These are phyloP conservation scores for Sarcodon sp. DNA, from an alignment of 768 basidiomycete species.

Conservation along the genomic window DNA sequence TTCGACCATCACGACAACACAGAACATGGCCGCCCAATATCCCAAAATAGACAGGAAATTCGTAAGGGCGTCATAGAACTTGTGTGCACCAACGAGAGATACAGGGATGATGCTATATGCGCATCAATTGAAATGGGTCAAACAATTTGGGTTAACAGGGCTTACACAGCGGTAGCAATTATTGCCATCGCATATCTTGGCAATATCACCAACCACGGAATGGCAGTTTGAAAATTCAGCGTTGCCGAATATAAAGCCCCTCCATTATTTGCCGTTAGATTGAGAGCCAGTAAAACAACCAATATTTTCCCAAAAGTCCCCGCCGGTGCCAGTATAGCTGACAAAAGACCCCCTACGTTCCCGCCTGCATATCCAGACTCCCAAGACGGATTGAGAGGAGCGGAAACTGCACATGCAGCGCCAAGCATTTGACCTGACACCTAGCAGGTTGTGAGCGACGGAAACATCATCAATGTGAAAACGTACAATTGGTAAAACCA, in stretches of 20 bases:
- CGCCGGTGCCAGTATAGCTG: conserved; percentile 45
- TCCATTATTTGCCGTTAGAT: conserved; percentile 70
- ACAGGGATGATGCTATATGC: conserved; percentile 45
- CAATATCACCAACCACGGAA: conserved; percentile 42
- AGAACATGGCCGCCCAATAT: conserved; percentile 35
- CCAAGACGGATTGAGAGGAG: conserved; percentile 44
- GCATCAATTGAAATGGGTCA: background rate
- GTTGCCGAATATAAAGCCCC: conserved; percentile 75
- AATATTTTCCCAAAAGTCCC: conserved; percentile 63
- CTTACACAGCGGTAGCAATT: conserved; percentile 53
- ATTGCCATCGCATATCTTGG: conserved; percentile 64
- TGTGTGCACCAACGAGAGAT: conserved; percentile 54
- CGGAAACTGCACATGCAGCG: conserved; percentile 50
- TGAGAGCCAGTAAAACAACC: conserved; percentile 60
- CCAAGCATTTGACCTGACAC: conserved; percentile 43
- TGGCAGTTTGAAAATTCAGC: conserved; percentile 57
- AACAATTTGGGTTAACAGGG: conserved; percentile 8
- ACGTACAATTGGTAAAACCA: conserved; percentile 46
- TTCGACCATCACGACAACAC: conserved; percentile 47
- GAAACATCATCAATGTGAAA: conserved; percentile 15
- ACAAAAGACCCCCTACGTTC: conserved; percentile 50
- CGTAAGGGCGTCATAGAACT: conserved; percentile 49
- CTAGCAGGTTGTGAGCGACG: conserved; percentile 9
- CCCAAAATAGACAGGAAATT: conserved; percentile 55
- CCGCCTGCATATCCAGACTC: conserved; percentile 34